phyloP scores from a whole-genome alignment of 2,329 filamentous ascomycete species.

The Epichloe sp. region DNA sequence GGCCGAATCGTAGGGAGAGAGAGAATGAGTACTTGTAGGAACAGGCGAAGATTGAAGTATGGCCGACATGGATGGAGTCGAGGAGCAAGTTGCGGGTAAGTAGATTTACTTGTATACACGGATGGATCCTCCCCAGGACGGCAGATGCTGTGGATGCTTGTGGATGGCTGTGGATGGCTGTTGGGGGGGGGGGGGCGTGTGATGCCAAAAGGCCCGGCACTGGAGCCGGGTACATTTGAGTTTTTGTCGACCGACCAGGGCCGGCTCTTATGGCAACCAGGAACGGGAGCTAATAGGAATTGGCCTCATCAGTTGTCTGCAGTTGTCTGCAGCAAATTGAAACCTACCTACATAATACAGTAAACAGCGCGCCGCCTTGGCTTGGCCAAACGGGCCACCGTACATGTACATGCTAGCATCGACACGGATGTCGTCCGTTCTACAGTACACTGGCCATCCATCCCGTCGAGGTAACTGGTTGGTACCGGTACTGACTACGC shows the following conservation, averaged over 20 bases:
- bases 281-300: constrained; percentile 21
- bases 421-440: constrained; percentile 2
- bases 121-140: constrained; percentile 25
- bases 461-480: background rate
- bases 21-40: constrained; percentile 1
- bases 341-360: background rate
- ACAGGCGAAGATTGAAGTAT: constrained; percentile 1
- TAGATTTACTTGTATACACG: constrained; percentile 30
- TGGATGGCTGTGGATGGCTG: constrained; percentile 2
- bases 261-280: constrained; percentile 21
- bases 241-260: constrained; percentile 17
- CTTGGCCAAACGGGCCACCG: constrained; percentile 1
- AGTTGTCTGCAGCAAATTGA: constrained; percentile 4
- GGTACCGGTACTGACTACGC: background rate
- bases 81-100: constrained; percentile 27
- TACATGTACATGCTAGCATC: constrained; percentile 4
- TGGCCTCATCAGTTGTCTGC: background rate
- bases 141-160: constrained; percentile 23
- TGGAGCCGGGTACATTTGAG: constrained; percentile 24
- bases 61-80: constrained; percentile 4
- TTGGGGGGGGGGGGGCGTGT: constrained; percentile 33
- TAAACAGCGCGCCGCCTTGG: constrained; percentile 2
- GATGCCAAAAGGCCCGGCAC: constrained; percentile 35
- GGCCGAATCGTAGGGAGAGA: background rate
- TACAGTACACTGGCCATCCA: background rate